Evolutionary conservation across 495 filamentous ascomycete genomes (phyloP), one percentile per base, ranked within the genome.

Genomic region (Neurospora sp.): DNA sequence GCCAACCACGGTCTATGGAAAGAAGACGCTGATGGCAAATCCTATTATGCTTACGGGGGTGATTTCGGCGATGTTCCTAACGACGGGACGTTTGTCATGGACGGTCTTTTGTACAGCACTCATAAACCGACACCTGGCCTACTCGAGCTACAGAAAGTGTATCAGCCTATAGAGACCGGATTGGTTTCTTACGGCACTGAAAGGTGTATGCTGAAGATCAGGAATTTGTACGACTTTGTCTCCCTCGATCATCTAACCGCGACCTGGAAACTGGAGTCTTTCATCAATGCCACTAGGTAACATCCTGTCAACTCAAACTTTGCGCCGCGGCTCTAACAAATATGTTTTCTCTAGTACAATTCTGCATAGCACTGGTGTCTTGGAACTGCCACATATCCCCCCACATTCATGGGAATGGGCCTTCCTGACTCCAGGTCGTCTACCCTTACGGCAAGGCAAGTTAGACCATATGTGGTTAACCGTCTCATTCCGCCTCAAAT

Each of bases 11-110:
- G 91, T 1, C 81, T 93, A 2, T 80, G 85, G 75, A 86, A 86
- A 73, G 80, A 84, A 70, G 80, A 84, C 11, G 76, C 86, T 49
- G 80, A 83, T 31, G 86, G 84, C 18, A 84, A 84, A 40, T 79
- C 83, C 27, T 91, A 86, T 74, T 92, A 90, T 73, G 90, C 84
- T 8, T 92, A 90, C 70, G 90, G 90, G 1, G 91, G 90, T 2
- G 91, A 93, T 72, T 91, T 91, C 80, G 88, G 86, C 4, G 91
- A 93, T 72, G 74, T 83, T 5, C 91, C 90, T 1, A 91, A 92
- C 74, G 90, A 91, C 72, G 84, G 84, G 4, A 88, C 85, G 38
- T 92, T 92, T 77, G 87, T 91, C 62, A 88, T 91, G 84, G 90
- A 91, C 76, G 91, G 91, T n/a, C 80, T 92, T 5, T 79, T 87